Evolutionary conservation across 2,329 filamentous ascomycete genomes (phyloP), one percentile per base, ranked within the genome.

Genomic region (Botrytis aclada): DNA sequence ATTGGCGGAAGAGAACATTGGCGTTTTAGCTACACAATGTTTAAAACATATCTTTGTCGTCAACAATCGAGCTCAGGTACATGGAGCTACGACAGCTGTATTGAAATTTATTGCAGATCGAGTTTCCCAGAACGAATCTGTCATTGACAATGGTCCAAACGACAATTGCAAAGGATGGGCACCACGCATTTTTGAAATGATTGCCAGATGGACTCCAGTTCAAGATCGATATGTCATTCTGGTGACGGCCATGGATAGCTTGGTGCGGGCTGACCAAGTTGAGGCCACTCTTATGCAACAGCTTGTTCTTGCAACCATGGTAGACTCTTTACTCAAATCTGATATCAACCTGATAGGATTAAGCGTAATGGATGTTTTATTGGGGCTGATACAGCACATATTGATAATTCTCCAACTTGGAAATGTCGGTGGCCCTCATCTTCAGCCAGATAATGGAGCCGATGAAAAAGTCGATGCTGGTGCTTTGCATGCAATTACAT

Each of bases 171-270:
- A 85, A 62, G 92, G 89, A 67, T 98, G 95, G 95, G 91, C 94
- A 2, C 92, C 94, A 39, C 91, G 90, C 73, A 86, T 98, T 69
- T 93, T 97, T 81, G 89, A 92, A 78, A 87, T 95, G 75, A 87
- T 95, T 70, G 90, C 94, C 25, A 89, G 90, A 73, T 98, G 95
- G 94, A 92, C 94, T 0, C 94, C 96, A 0, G 95, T 98, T 2
- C 95, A 98, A 81, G 94, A 97, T 80, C 92, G 96, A 71, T 98
- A 97, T 83, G 89, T 95, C 56, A 96, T 98, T 72, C 86, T 98
- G 64, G 88, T 97, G 63, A 92, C 93, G 1, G 87, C 92, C 4
- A 90, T 97, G 83, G 95, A 98, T 77, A 88, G 88, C 5, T 84
- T 98, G 69, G 85, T 93, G 6, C 87, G 88, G 72, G 89, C 88